These are phyloP conservation scores for Gossypioides kirkii DNA, from an alignment of 345 rosid genomes.

Conservation along the genomic window DNA sequence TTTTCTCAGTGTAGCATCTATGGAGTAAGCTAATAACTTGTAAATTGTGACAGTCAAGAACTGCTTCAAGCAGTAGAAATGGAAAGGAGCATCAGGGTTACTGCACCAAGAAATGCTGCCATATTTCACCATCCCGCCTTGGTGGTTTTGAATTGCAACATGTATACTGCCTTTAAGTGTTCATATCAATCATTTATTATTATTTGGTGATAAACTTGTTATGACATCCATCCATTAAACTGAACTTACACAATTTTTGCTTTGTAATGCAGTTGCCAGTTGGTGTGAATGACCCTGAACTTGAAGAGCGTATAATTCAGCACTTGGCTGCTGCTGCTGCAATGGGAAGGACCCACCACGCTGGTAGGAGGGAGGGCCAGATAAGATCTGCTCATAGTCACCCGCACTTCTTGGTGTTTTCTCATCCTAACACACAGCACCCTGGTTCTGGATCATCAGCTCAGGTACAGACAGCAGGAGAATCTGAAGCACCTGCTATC, in stretches of 20 bases:
- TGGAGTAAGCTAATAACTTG: conserved; percentile 11
- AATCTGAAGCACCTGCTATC: conserved; percentile 32
- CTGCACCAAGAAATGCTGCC: conserved; percentile 46
- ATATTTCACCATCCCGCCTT: conserved; percentile 64
- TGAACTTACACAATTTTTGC: background rate
- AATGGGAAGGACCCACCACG: conserved; percentile 50
- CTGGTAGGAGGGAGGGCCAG: conserved; percentile 54
- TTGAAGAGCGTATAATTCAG: conserved; percentile 74
- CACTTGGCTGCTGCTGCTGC: conserved; percentile 72
- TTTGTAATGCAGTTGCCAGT: conserved; percentile 48
- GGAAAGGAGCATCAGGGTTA: conserved; percentile 47
- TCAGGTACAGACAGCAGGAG: conserved; percentile 26
- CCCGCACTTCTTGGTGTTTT: conserved; percentile 52
- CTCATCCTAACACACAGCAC: conserved; percentile 36
- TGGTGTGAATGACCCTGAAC: conserved; percentile 58
- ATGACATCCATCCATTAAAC: background rate
- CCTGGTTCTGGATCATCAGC: conserved; percentile 33
- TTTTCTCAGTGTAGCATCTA: background rate
- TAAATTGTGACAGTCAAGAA: conserved; percentile 43
- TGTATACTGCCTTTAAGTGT: conserved; percentile 31
- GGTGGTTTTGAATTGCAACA: conserved; percentile 68
- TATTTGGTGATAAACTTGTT: conserved; percentile 2
- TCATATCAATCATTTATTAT: background rate
- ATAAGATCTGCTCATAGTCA: conserved; percentile 48
- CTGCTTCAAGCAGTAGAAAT: conserved; percentile 65